Percentiles rank a stretch among this genome's conserved stretches.
These are phyloP conservation scores for Talaromyces atroroseus DNA, from an alignment of 2,329 filamentous ascomycete species.

Conservation along the genomic window DNA sequence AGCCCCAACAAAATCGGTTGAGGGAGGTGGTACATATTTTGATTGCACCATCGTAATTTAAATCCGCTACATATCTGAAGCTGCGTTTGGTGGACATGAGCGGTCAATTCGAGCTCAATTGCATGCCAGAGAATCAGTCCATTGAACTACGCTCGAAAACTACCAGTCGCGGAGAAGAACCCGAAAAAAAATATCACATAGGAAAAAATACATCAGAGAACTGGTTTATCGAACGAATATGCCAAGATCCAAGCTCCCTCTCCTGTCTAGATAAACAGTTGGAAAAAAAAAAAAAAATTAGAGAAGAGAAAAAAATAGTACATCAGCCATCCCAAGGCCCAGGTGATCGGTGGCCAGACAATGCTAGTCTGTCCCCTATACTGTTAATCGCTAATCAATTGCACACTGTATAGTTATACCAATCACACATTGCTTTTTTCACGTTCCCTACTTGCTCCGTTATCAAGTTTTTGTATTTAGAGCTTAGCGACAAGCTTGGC, in stretches of 20 bases:
- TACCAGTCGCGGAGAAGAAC: background rate
- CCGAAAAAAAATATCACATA: background rate
- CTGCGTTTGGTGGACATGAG: too few relatives aligned
- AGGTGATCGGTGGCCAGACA: conserved; percentile 19
- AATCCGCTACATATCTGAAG: too few relatives aligned
- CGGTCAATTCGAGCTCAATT: background rate
- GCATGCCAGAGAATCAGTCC: background rate
- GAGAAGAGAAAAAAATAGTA: background rate
- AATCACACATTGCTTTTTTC: background rate
- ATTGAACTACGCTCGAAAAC: background rate
- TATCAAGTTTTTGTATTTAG: conserved; percentile 50
- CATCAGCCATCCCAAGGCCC: conserved; percentile 11
- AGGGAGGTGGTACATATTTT: background rate
- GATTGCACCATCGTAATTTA: too few relatives aligned
- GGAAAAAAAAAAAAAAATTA: background rate
- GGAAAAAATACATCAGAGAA: background rate
- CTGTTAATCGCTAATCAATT: background rate
- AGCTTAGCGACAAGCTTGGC: conserved; percentile 89
- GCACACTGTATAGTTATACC: background rate
- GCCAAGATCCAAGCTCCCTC: background rate
- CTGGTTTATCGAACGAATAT: background rate
- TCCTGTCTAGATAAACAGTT: conserved; percentile 8
- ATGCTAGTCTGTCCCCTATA: conserved; percentile 8
- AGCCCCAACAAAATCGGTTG: background rate
- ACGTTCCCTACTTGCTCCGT: background rate